Evolutionary conservation across 2,329 filamentous ascomycete species (phyloP).

Genomic region (Xylaria sp.): DNA sequence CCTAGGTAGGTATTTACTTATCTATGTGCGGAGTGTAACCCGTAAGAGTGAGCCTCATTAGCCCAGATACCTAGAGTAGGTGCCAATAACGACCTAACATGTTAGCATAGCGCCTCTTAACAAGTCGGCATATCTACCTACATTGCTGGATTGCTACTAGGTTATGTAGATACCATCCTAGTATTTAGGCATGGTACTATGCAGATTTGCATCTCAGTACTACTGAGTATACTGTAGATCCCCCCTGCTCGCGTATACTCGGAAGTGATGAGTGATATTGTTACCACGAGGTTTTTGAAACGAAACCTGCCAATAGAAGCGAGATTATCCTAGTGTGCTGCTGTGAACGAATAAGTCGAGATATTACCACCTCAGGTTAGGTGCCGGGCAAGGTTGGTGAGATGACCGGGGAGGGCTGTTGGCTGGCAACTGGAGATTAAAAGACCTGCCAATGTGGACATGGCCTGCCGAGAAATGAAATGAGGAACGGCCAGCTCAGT

Average conservation of each 20-base stretch:
- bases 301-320: conserved; percentile 8
- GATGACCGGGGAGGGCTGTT: conserved; percentile 20
- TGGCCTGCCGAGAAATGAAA: conserved; percentile 13
- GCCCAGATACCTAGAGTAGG: too few relatives aligned
- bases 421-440: conserved; percentile 25
- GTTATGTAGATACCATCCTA: too few relatives aligned
- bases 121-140: too few relatives aligned
- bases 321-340: conserved; percentile 8
- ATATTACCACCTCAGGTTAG: conserved; percentile 6
- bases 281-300: background rate
- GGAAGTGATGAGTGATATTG: background rate
- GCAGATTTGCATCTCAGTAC: too few relatives aligned
- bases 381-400: background rate
- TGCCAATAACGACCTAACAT: too few relatives aligned
- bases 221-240: too few relatives aligned
- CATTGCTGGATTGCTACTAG: too few relatives aligned
- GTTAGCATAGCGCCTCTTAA: too few relatives aligned
- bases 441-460: conserved; percentile 26
- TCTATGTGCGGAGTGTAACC: too few relatives aligned
- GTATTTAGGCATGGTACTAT: too few relatives aligned
- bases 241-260: too few relatives aligned
- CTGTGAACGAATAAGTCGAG: background rate
- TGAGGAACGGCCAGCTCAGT: conserved; percentile 6
- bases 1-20: background rate
- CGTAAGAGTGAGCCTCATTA: too few relatives aligned